Percentiles rank a stretch among this genome's conserved stretches.
Evolutionary conservation across 768 basidiomycete species (phyloP).

Genomic region (Lentinula boryana): DNA sequence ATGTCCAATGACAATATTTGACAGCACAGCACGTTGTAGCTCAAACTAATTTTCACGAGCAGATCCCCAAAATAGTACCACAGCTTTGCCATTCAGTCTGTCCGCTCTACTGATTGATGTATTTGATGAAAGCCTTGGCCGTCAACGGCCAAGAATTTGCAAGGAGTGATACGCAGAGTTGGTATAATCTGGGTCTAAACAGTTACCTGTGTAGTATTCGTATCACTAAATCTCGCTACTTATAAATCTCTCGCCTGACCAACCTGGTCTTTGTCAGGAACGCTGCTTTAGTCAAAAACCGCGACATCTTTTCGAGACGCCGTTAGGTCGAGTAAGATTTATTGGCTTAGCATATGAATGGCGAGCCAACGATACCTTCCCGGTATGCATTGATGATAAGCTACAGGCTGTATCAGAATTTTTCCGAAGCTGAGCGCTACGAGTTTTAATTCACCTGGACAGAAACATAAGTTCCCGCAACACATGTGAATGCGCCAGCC

Average conservation of each 20-base stretch:
- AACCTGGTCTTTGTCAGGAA: too few relatives aligned
- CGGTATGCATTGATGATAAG: slow-evolving; percentile 41
- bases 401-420: slow-evolving; percentile 16
- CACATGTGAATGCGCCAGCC: slow-evolving; percentile 45
- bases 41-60: not conserved
- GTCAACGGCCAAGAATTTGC: not conserved
- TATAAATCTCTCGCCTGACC: too few relatives aligned
- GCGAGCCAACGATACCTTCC: slow-evolving; percentile 34
- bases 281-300: too few relatives aligned
- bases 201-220: too few relatives aligned
- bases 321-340: too few relatives aligned
- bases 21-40: not conserved
- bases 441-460: slow-evolving; percentile 31
- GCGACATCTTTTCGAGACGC: too few relatives aligned
- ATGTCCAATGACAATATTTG: too few relatives aligned
- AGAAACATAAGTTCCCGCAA: slow-evolving; percentile 47
- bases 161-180: too few relatives aligned
- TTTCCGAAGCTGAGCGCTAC: too few relatives aligned
- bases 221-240: too few relatives aligned
- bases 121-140: not conserved
- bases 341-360: slow-evolving; percentile 30
- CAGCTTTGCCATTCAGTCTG: not conserved
- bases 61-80: not conserved
- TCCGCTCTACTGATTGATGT: not conserved
- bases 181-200: too few relatives aligned